Evolutionary conservation across 2,329 filamentous ascomycete genomes (phyloP), one percentile per base, ranked within the genome.

Genomic region (Celoporthe dispersa): DNA sequence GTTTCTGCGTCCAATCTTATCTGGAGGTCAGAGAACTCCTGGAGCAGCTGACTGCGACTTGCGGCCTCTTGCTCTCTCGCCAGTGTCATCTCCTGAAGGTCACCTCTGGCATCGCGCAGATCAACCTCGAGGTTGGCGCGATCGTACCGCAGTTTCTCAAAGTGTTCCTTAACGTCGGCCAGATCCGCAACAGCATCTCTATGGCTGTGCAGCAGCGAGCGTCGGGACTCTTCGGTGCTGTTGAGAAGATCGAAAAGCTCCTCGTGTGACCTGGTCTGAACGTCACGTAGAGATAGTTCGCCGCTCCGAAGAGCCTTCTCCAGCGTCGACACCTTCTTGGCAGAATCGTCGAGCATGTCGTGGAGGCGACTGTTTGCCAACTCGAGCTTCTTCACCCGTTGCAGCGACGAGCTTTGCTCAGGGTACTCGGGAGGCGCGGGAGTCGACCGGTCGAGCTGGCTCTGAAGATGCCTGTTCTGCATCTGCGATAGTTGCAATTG

Each of bases 401-500:
- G 88, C 63, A 92, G 79, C 1, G 93, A 95, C 1, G 93, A 93
- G 74, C 91, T 95, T 60, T 96, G 91, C 55, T 95, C 92, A 69
- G 89, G 83, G 39, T 76, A 78, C 79, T 84, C 88, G 48, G 92
- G 91, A 33, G 86, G 86, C 7, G 81, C 82, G 3, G 91, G 88
- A 0, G 88, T 90, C 12, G 83, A 83, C 62, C 92, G 89, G 53
- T 95, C 92, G 57, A 98, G 83, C 78, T 98, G 94, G 77, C 89
- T 94, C 78, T 97, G 93, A 7, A 98, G 88, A 76, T 98, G 94
- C 44, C 92, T 90, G 80, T 97, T 98, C 75, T 97, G 93, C 93
- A 98, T 97, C 80, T 98, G 92, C 5, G 92, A 91, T 79, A 98
- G 89, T 77, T 98, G 95, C 66, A 98, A 87, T 78, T 97, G 94